phyloP scores from a whole-genome alignment of 2,329 filamentous ascomycete genomes.

The Paraphoma chrysanthemicola region DNA sequence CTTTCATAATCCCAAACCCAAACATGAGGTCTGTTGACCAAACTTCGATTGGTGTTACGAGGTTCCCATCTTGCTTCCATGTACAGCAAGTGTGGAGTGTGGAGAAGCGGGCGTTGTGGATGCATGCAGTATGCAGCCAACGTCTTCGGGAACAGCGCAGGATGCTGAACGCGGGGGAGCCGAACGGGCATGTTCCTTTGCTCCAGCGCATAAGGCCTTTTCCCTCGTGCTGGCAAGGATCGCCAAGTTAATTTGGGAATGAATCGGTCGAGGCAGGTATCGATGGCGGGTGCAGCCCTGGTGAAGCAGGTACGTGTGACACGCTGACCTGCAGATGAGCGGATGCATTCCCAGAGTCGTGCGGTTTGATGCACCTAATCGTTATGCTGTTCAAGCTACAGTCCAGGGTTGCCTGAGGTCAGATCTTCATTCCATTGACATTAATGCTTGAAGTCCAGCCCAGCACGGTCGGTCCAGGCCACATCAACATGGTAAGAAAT shows the following conservation, averaged over 20 bases:
- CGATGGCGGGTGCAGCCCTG: too few species aligned
- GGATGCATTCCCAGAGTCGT: background rate
- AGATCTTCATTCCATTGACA: too few species aligned
- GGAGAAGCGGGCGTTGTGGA: background rate
- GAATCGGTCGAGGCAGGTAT: too few species aligned
- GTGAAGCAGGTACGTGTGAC: background rate
- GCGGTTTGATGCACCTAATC: too few species aligned
- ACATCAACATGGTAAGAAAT: background rate
- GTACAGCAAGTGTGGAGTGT: background rate
- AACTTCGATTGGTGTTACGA: background rate
- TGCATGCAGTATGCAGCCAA: background rate
- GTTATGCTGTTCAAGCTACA: too few species aligned
- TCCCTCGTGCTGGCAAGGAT: background rate
- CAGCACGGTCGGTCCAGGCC: background rate
- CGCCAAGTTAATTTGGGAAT: background rate
- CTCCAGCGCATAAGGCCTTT: background rate
- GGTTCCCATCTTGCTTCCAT: background rate
- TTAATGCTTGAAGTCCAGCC: background rate
- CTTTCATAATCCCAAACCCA: background rate
- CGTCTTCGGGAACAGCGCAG: background rate
- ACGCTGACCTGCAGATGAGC: background rate
- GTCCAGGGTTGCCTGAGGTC: too few species aligned
- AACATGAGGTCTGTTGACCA: background rate
- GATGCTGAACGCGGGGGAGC: background rate
- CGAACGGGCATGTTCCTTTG: background rate